phyloP scores from a whole-genome alignment of 2,329 filamentous ascomycete genomes.

The Apiospora sp. region DNA sequence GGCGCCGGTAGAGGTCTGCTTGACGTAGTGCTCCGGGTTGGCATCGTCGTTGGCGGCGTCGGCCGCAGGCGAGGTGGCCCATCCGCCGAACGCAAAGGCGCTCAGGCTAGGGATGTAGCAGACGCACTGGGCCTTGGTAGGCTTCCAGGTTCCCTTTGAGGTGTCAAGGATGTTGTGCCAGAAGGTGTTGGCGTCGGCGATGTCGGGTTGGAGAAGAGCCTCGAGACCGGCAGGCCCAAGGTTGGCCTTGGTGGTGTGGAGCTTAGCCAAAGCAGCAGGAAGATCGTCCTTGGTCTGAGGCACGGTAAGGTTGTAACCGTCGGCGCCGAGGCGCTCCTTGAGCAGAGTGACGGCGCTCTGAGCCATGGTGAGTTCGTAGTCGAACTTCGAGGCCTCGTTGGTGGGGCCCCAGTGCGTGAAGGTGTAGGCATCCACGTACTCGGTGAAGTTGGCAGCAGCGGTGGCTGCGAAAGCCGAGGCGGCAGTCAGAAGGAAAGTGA shows the following conservation, averaged over 20 bases:
- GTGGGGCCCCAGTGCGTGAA: conserved; percentile 32
- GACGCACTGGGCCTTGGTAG: conserved; percentile 36
- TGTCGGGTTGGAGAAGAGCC: conserved; percentile 36
- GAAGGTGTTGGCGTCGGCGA: conserved; percentile 34
- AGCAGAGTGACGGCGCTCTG: conserved; percentile 28
- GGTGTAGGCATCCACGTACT: conserved; percentile 31
- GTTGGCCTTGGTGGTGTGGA: conserved; percentile 33
- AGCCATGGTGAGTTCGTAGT: conserved; percentile 32
- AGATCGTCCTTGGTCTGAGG: conserved; percentile 29
- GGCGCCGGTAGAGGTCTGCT: conserved; percentile 32
- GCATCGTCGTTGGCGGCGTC: conserved; percentile 39
- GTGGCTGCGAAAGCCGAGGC: background rate
- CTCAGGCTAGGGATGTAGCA: conserved; percentile 39
- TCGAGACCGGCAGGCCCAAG: conserved; percentile 36
- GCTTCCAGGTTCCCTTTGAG: conserved; percentile 31
- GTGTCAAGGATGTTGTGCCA: conserved; percentile 36
- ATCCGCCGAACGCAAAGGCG: conserved; percentile 34
- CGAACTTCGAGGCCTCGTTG: conserved; percentile 27
- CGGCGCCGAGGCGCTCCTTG: conserved; percentile 26
- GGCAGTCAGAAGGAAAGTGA: background rate
- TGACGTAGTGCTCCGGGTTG: conserved; percentile 42
- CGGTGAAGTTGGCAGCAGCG: background rate
- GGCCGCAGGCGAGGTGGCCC: conserved; percentile 36
- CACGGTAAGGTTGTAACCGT: conserved; percentile 18
- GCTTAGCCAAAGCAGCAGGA: conserved; percentile 28